Conservation (phyloP, 352 stramenopile genomes). For the Globisporangium canariense region DNA sequence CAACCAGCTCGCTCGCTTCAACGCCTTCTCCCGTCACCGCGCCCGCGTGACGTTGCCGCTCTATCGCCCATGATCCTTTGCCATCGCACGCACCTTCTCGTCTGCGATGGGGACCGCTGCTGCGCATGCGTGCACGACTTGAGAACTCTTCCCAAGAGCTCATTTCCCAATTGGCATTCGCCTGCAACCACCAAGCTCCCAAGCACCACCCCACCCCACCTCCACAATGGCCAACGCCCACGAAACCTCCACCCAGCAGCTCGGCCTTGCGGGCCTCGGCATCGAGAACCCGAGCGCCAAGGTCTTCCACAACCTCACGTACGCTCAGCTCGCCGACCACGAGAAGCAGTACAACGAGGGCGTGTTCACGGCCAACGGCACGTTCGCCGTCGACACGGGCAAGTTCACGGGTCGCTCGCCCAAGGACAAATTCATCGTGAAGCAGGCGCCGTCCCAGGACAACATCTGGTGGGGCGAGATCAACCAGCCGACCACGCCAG, state of each 20-base stretch:
- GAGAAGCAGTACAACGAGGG: slow-evolving; percentile 94
- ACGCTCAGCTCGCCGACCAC: slow-evolving; percentile 94
- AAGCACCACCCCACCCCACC: too few relatives aligned
- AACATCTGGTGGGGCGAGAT: slow-evolving; percentile 98
- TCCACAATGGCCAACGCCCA: too few relatives aligned
- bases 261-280: slow-evolving; percentile 87
- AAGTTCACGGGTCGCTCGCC: slow-evolving; percentile 98
- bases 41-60: too few relatives aligned
- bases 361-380: slow-evolving; percentile 88
- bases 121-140: too few relatives aligned
- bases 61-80: too few relatives aligned
- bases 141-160: too few relatives aligned
- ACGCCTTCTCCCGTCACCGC: too few relatives aligned
- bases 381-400: slow-evolving; percentile 97
- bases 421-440: slow-evolving; percentile 98
- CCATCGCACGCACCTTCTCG: too few relatives aligned
- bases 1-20: too few relatives aligned
- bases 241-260: slow-evolving; percentile 2
- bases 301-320: slow-evolving; percentile 95
- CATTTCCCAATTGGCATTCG: too few relatives aligned
- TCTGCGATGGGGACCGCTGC: too few relatives aligned
- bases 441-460: slow-evolving; percentile 88
- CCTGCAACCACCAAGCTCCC: too few relatives aligned
- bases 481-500: slow-evolving; percentile 91
- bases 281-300: slow-evolving; percentile 88